Percentiles rank a stretch among this genome's conserved stretches.
Conservation (phyloP, 1,139 yeast species). For the Taiozyma sp. region DNA sequence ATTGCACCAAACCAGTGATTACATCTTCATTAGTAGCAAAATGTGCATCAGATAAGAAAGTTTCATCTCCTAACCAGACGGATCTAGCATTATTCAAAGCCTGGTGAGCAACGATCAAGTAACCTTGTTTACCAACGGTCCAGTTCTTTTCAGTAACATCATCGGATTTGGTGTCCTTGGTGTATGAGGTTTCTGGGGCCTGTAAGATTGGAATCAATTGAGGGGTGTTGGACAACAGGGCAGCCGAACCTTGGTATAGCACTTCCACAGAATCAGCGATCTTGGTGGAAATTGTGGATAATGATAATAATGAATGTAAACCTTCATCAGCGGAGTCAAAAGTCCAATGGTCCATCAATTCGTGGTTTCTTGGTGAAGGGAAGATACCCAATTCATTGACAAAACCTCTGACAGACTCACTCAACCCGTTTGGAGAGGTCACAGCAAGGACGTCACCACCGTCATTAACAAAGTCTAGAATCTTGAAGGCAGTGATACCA, state of each 20-base stretch:
- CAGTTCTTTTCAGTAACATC: conserved; percentile 52
- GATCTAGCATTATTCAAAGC: conserved; percentile 74
- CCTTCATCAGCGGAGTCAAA: conserved; percentile 22
- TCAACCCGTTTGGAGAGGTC: conserved; percentile 50
- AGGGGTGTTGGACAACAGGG: conserved; percentile 54
- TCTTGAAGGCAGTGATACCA: conserved; percentile 33
- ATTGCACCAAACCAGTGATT: conserved; percentile 49
- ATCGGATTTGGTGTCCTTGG: conserved; percentile 32
- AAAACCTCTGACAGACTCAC: conserved; percentile 63
- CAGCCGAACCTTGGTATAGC: conserved; percentile 42
- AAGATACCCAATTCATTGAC: conserved; percentile 78
- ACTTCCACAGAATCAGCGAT: conserved; percentile 17
- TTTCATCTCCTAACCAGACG: conserved; percentile 70
- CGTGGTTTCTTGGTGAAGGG: conserved; percentile 74
- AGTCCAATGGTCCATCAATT: conserved; percentile 61
- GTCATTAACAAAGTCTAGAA: conserved; percentile 47
- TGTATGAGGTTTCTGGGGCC: conserved; percentile 66
- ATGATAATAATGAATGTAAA: conserved; percentile 15
- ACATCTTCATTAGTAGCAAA: conserved; percentile 27
- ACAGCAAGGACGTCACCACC: conserved; percentile 76
- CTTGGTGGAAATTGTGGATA: conserved; percentile 21
- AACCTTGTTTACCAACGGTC: conserved; percentile 82
- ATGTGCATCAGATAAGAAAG: conserved; percentile 38
- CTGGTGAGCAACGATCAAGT: conserved; percentile 76
- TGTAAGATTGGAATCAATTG: conserved; percentile 64